Evolutionary conservation across 495 filamentous ascomycete genomes (phyloP), one percentile per base, ranked within the genome.

Genomic region (Pyrenula aspistea): DNA sequence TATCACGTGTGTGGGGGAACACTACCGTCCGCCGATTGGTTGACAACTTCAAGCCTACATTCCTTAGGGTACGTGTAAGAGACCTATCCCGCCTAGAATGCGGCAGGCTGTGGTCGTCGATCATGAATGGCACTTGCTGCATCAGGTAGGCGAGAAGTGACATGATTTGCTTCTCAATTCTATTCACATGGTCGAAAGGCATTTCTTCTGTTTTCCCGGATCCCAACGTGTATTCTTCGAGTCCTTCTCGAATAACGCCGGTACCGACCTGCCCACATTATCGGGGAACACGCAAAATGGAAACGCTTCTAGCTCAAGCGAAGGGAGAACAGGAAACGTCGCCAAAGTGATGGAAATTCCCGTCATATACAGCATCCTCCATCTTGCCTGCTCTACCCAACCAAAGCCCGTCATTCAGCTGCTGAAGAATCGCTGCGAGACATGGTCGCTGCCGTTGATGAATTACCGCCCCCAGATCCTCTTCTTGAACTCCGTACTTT

Each of bases 381-480:
- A 67, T 59, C 73, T 15, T 8, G 31, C 31, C 31, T 42, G 15
- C 31, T 42, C 15, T 42, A 42, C 31, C 31, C 31, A 42, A 42
- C 31, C 31, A 42, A 42, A 42, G 31, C 15, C 4, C 31, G 31
- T 42, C 8, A 42, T 42, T 42, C 31, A 15, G 31, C 31, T 42
- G 4, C 74, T 56, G 67, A 71, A 22, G 74, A 76, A 56, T 77
- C 75, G 65, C 73, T 77, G 63, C 74, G 73, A 62, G 72, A 67
- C 65, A 75, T 57, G 58, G 72, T 67, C 60, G 66, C 60, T 64
- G 71, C 68, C 55, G 68, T 66, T 60, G 67, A 65, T 62, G 71
- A 67, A 56, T 53, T 31, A 51, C 56, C 53, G 11, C 59, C 59
- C 8, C 70, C 64, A 57, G 73, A 73, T 56, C 73, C 68, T 65